phyloP scores from a whole-genome alignment of 1,284 basidiomycete genomes.

The Rhodotorula sp. region DNA sequence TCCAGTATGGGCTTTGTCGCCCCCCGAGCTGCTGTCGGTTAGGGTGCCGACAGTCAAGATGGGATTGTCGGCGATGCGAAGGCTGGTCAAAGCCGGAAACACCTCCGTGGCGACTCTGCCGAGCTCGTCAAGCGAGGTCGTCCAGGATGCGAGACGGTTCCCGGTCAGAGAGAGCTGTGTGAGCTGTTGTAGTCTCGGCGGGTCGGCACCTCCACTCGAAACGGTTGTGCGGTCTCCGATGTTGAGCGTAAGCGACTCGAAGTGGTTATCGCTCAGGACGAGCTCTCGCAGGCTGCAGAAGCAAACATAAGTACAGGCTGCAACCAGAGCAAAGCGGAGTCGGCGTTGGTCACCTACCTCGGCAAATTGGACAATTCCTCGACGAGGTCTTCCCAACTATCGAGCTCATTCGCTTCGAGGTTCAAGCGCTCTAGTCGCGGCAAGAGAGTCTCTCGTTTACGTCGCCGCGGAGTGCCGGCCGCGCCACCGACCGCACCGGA shows the following conservation, averaged over 20 bases:
- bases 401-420: constrained; percentile 18
- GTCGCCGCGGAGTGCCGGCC: too few species aligned
- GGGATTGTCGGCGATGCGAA: constrained; percentile 64
- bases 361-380: constrained; percentile 5
- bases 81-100: constrained; percentile 54
- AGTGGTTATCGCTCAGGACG: constrained; percentile 58
- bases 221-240: background rate
- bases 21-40: constrained; percentile 44
- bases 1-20: too few species aligned
- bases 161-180: constrained; percentile 64
- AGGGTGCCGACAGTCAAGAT: constrained; percentile 50
- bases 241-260: constrained; percentile 53
- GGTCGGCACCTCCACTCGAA: background rate
- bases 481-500: too few species aligned
- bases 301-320: background rate
- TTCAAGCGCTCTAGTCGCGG: constrained; percentile 51
- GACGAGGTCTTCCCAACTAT: constrained; percentile 7
- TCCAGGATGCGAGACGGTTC: constrained; percentile 65
- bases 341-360: background rate
- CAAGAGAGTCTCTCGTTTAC: constrained; percentile 12
- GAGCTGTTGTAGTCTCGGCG: constrained; percentile 48
- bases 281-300: constrained; percentile 60
- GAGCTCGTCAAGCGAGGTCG: constrained; percentile 64
- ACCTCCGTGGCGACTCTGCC: constrained; percentile 60
- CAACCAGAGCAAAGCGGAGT: background rate